Conservation (phyloP, 306 rosid genomes). For the Parietaria judaica region DNA sequence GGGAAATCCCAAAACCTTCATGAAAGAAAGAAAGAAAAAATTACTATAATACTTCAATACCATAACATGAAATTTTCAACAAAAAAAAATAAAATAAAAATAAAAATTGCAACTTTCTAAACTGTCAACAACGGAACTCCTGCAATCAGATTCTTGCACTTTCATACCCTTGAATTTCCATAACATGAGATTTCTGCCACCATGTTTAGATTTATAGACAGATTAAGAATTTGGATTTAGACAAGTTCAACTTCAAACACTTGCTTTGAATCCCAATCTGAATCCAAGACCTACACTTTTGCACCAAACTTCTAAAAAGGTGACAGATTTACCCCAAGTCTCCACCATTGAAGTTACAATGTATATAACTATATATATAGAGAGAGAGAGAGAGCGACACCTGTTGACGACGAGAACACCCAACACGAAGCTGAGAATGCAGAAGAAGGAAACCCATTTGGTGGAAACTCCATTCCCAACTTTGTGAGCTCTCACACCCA, state of each 20-base stretch:
- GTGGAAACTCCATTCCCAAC: constrained; percentile 43
- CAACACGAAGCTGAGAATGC: constrained; percentile 54
- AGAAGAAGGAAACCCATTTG: constrained; percentile 48
- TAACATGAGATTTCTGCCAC: too few species aligned
- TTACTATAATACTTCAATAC: too few species aligned
- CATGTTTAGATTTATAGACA: too few species aligned
- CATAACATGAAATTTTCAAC: too few species aligned
- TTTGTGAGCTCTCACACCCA: constrained; percentile 55
- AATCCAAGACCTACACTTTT: neutral
- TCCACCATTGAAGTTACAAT: too few species aligned
- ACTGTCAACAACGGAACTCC: neutral
- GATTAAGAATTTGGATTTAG: too few species aligned
- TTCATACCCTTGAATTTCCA: too few species aligned
- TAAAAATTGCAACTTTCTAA: neutral
- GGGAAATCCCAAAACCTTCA: constrained; percentile 36
- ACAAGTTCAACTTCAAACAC: too few species aligned
- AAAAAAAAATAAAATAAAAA: too few species aligned
- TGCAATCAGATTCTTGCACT: too few species aligned
- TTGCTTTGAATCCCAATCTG: neutral
- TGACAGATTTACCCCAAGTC: too few species aligned
- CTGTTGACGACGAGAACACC: constrained; percentile 53
- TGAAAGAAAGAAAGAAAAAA: neutral
- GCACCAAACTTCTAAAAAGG: neutral
- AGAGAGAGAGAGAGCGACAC: constrained; percentile 23
- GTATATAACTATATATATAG: neutral